Evolutionary conservation across 192 early-diverging fungal species (phyloP).

Genomic region (Geosiphon pyriformis): DNA sequence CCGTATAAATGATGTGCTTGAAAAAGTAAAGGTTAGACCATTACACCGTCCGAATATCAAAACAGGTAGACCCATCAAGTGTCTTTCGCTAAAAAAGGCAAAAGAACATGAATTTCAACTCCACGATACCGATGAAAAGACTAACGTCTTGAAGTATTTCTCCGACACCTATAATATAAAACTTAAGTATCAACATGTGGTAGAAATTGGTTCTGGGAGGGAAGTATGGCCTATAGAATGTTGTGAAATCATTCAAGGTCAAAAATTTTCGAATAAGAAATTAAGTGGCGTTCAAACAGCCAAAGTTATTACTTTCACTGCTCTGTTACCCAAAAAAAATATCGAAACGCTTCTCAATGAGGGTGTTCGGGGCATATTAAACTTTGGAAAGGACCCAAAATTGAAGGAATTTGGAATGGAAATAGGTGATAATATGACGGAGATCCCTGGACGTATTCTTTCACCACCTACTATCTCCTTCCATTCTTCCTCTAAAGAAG

Average conservation of each 20-base stretch:
- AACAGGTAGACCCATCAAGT: not conserved
- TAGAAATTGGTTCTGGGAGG: conserved; percentile 60
- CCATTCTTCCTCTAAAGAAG: conserved; percentile 38
- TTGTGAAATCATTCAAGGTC: conserved; percentile 78
- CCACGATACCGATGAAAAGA: conserved; percentile 39
- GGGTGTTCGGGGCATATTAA: conserved; percentile 53
- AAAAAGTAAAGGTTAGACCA: not conserved
- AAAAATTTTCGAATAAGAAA: conserved; percentile 69
- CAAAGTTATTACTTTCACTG: conserved; percentile 93
- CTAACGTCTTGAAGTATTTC: conserved; percentile 72
- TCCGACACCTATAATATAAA: conserved; percentile 61
- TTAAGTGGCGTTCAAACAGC: conserved; percentile 82
- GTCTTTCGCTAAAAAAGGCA: conserved; percentile 2
- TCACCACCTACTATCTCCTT: conserved; percentile 75
- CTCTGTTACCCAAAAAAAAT: conserved; percentile 70
- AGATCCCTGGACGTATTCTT: conserved; percentile 71
- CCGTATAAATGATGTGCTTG: not conserved
- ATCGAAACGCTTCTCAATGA: conserved; percentile 65
- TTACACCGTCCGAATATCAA: conserved; percentile 13
- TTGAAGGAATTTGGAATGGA: conserved; percentile 68
- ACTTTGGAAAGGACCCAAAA: conserved; percentile 63
- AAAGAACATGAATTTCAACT: not conserved
- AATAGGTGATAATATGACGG: conserved; percentile 58
- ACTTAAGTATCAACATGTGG: conserved; percentile 72
- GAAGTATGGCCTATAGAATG: conserved; percentile 83